Evolutionary conservation across 148 eudicot species (phyloP), one percentile per base, ranked within the genome.

Genomic region (Rhododendron kiyosumense): DNA sequence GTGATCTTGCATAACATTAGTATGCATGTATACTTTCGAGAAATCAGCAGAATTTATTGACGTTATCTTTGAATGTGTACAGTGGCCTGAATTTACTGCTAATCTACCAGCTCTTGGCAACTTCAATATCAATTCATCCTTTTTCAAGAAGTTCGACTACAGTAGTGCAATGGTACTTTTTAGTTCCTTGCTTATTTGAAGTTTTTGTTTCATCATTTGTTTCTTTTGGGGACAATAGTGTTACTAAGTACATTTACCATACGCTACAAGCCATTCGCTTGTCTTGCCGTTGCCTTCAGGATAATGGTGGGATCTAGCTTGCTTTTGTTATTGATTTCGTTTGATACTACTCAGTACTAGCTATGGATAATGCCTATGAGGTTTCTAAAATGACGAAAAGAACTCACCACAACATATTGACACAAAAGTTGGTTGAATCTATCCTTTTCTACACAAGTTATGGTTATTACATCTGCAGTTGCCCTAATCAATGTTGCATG

Each of bases 71-170:
- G 28, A 28, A 74, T 86, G 12, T 78, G 83, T 87, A 69, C 97
- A 96, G 99, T 89, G 92, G 90, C 98, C 99, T 83, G 99, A 89
- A 89, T 92, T 95, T 85, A 87, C 84, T 85, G 98, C 86, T 67
- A 88, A 89, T 85, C 65, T 96, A 74, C 98, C 93, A 32, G 84
- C 79, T 67, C 88, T 90, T 52, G 98, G 98, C 59, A 91, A 87
- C 87, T 59, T 90, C 87, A 92, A 85, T 79, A 87, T 96, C 88
- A 94, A 94, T 88, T 86, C 97, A 78, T 88, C 90, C 43, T 96
- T 96, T 91, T 96, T 96, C 90, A 93, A 90, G 91, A 96, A 93
- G 86, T 95, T 96, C 80, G 92, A 95, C 87, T 96, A 96, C 90
- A 89, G 92, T 89, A 91, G 90, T 84, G 95, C 99, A 76, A 69